These are phyloP conservation scores for Sporothrix inflata DNA, from an alignment of 2,329 filamentous ascomycete genomes.

Conservation along the genomic window DNA sequence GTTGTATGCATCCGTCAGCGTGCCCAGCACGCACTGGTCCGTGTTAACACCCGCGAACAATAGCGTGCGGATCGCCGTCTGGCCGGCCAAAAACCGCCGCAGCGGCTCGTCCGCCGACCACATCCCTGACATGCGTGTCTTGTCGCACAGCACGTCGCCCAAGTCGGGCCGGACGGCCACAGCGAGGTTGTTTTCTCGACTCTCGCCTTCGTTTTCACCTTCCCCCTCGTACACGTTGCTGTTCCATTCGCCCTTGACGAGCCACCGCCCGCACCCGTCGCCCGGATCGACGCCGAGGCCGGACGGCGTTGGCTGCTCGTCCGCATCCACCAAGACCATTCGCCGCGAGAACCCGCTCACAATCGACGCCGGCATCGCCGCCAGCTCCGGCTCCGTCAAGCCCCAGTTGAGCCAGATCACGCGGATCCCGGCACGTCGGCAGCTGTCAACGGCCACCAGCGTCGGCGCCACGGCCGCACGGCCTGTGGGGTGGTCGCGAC, in stretches of 20 bases:
- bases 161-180: conserved; percentile 39
- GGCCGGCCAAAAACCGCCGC: conserved; percentile 44
- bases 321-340: conserved; percentile 36
- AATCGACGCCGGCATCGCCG: conserved; percentile 53
- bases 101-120: conserved; percentile 52
- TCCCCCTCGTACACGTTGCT: conserved; percentile 49
- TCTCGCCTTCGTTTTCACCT: background rate
- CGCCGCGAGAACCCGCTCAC: conserved; percentile 52
- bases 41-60: conserved; percentile 64
- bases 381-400: conserved; percentile 55
- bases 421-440: conserved; percentile 53
- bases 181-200: conserved; percentile 39
- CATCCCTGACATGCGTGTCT: conserved; percentile 62
- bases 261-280: conserved; percentile 46
- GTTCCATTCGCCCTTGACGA: conserved; percentile 62
- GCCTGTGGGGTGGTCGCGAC: conserved; percentile 46
- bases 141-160: conserved; percentile 56
- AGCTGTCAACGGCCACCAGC: conserved; percentile 48
- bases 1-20: conserved; percentile 58
- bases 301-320: conserved; percentile 29
- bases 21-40: conserved; percentile 63
- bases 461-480: conserved; percentile 47
- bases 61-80: conserved; percentile 50
- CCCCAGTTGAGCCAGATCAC: conserved; percentile 58
- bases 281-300: conserved; percentile 55